Evolutionary conservation across 495 filamentous ascomycete genomes (phyloP).

Genomic region (Lentithecium fluviatile): DNA sequence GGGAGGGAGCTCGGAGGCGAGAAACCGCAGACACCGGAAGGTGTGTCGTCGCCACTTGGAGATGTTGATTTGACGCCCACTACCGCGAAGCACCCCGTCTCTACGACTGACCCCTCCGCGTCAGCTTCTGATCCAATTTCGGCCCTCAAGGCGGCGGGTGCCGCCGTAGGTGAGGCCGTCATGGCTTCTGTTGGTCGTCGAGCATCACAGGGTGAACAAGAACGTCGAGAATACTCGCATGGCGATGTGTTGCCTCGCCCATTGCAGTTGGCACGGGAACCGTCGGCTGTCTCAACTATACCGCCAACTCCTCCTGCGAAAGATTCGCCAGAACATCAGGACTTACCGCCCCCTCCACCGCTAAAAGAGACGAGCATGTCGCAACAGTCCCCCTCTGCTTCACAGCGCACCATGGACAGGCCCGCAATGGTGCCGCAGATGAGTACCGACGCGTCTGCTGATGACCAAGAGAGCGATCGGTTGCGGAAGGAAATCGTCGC

Average conservation of each 20-base stretch:
- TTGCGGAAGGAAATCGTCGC: conserved; percentile 78
- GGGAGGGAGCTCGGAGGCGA: conserved; percentile 4
- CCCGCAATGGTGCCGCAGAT: conserved; percentile 55
- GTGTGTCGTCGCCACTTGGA: conserved; percentile 14
- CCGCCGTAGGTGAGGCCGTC: conserved; percentile 38
- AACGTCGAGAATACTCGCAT: conserved; percentile 1
- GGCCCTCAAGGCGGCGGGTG: conserved; percentile 36
- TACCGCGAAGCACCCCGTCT: conserved; percentile 32
- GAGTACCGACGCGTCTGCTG: conserved; percentile 55
- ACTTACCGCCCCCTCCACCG: conserved; percentile 48
- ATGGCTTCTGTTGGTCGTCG: conserved; percentile 33
- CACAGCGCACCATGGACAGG: conserved; percentile 32
- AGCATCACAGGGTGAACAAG: conserved; percentile 1
- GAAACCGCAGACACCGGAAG: neutral
- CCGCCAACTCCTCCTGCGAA: conserved; percentile 39
- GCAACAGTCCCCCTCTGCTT: conserved; percentile 30
- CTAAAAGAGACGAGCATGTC: conserved; percentile 47
- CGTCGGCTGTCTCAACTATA: conserved; percentile 33
- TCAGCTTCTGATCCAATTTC: conserved; percentile 31
- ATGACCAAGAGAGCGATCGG: conserved; percentile 73
- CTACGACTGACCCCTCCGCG: conserved; percentile 7
- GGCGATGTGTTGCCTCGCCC: conserved; percentile 34
- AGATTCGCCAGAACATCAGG: conserved; percentile 30
- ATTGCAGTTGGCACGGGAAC: conserved; percentile 32
- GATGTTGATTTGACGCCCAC: conserved; percentile 44